Conservation (phyloP, 345 rosid species). For the Arabidopsis thaliana region DNA sequence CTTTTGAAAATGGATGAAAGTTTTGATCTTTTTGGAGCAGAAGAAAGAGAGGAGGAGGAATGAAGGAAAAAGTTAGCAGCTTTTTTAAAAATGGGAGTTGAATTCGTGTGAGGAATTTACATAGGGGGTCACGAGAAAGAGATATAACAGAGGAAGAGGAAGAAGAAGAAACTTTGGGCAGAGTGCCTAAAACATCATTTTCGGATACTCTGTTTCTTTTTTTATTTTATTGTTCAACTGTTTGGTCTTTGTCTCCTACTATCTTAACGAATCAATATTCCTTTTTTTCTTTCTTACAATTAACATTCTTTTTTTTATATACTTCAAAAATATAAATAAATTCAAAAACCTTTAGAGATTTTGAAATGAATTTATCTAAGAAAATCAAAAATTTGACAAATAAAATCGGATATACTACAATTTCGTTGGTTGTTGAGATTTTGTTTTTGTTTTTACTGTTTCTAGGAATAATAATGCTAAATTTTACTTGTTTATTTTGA, state of each 20-base stretch:
- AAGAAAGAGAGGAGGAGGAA: constrained; percentile 10
- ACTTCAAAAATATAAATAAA: neutral
- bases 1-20: constrained; percentile 31
- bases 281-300: neutral
- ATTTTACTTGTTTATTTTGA: neutral
- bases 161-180: constrained; percentile 48
- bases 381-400: neutral
- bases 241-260: constrained; percentile 44
- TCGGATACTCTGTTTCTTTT: constrained; percentile 40
- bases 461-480: neutral
- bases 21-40: neutral
- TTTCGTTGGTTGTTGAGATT: constrained; percentile 24
- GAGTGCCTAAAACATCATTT: constrained; percentile 43
- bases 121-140: constrained; percentile 47
- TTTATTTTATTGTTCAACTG: constrained; percentile 13
- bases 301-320: neutral
- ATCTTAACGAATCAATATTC: constrained; percentile 33
- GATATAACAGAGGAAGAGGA: constrained; percentile 42
- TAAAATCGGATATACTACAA: neutral
- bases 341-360: neutral
- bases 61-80: constrained; percentile 32
- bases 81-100: constrained; percentile 16
- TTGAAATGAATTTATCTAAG: constrained; percentile 1
- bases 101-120: constrained; percentile 45
- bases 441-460: neutral